These are phyloP conservation scores for Hysterangium stoloniferum DNA, from an alignment of 768 basidiomycete species.

Conservation along the genomic window DNA sequence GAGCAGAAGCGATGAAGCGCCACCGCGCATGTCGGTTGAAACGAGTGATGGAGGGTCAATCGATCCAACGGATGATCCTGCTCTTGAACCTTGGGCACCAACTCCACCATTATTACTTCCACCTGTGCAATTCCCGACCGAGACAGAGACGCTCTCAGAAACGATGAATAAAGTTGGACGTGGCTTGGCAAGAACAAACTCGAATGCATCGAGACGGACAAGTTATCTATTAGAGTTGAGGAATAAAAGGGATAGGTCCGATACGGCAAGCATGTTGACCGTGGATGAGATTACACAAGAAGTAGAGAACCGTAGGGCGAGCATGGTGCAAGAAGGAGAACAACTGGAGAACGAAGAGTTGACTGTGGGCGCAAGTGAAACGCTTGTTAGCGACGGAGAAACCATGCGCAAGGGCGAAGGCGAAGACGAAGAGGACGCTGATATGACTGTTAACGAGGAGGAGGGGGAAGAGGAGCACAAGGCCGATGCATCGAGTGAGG, in stretches of 20 bases:
- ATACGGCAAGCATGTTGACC: slow-evolving; percentile 87
- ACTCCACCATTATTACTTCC: slow-evolving; percentile 57
- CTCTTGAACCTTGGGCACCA: neutral
- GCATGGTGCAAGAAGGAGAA: slow-evolving; percentile 24
- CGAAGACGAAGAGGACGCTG: slow-evolving; percentile 26
- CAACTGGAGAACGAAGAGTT: slow-evolving; percentile 41
- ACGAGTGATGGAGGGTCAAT: slow-evolving; percentile 64
- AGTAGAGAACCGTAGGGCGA: slow-evolving; percentile 59
- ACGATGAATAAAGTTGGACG: slow-evolving; percentile 51
- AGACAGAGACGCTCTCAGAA: slow-evolving; percentile 59
- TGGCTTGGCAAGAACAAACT: slow-evolving; percentile 37
- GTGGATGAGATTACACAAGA: slow-evolving; percentile 98
- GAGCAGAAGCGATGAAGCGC: slow-evolving; percentile 27
- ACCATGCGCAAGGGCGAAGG: slow-evolving; percentile 41
- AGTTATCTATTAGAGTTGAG: slow-evolving; percentile 78
- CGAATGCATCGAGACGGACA: slow-evolving; percentile 47
- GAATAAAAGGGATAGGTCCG: slow-evolving; percentile 75
- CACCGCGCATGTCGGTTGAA: slow-evolving; percentile 68
- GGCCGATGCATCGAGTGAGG: slow-evolving; percentile 47
- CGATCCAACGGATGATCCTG: slow-evolving; percentile 48
- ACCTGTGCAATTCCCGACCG: slow-evolving; percentile 69
- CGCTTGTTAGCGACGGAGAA: slow-evolving; percentile 48
- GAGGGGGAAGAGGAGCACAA: slow-evolving; percentile 33
- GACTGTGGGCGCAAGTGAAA: slow-evolving; percentile 56
- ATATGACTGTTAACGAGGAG: slow-evolving; percentile 24